Percentiles rank a stretch among this genome's conserved stretches.
phyloP scores from a whole-genome alignment of 208 protist species.

The Leptomonas seymouri region DNA sequence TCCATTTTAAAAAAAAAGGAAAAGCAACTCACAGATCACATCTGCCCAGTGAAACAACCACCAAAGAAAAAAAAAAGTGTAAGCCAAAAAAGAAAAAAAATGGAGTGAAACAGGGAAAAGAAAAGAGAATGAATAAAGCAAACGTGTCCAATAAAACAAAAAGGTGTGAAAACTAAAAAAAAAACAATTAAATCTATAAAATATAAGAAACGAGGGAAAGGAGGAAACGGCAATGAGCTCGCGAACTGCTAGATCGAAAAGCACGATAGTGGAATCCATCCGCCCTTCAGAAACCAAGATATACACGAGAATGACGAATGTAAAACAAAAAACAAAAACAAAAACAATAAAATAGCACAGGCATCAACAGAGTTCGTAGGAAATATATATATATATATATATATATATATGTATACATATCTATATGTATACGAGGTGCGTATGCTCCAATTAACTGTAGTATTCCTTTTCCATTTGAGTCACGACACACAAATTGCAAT shows the following conservation, averaged over 20 bases:
- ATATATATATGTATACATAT: too few species aligned
- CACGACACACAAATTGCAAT: too few species aligned
- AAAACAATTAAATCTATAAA: neutral
- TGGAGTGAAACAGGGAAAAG: neutral
- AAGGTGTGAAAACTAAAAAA: neutral
- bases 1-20: slow-evolving; percentile 14
- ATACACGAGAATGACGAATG: neutral
- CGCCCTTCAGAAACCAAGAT: slow-evolving; percentile 8
- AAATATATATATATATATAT: too few species aligned
- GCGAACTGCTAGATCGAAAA: too few species aligned
- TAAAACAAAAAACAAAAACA: slow-evolving; percentile 14
- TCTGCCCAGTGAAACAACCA: too few species aligned
- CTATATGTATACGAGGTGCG: too few species aligned
- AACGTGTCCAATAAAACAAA: neutral
- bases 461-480: too few species aligned
- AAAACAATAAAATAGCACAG: too few species aligned
- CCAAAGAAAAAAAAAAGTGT: neutral
- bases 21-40: neutral
- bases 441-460: too few species aligned
- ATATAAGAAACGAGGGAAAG: neutral
- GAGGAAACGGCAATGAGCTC: slow-evolving; percentile 11
- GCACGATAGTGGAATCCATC: too few species aligned
- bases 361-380: too few species aligned
- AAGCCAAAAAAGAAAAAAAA: slow-evolving; percentile 8
- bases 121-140: too few species aligned